Evolutionary conservation across 208 protist species (phyloP).

Genomic region (Leishmania tarentolae): DNA sequence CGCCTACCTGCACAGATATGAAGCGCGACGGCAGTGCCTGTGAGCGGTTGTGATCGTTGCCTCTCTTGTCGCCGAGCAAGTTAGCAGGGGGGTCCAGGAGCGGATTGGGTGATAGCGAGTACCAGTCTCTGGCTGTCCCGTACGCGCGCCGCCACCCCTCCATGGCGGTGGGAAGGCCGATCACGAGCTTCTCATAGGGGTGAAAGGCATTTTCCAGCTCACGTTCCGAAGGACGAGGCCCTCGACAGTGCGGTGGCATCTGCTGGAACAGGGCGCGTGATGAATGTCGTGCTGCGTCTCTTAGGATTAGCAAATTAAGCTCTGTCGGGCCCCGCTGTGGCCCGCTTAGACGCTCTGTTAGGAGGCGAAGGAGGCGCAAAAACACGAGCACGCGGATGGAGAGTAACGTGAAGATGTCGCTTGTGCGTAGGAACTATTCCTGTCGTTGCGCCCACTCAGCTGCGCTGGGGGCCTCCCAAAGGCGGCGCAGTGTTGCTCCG

Average conservation of each 20-base stretch:
- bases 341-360: neutral
- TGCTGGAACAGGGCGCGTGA: neutral
- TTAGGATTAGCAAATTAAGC: neutral
- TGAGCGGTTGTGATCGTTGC: neutral
- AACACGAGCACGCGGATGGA: neutral
- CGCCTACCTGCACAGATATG: neutral
- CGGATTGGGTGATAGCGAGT: constrained; percentile 18
- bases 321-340: neutral
- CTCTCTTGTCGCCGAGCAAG: neutral
- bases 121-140: constrained; percentile 16
- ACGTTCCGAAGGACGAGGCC: neutral
- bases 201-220: constrained; percentile 8
- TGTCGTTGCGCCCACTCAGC: neutral
- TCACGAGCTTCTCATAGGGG: constrained; percentile 33
- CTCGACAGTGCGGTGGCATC: neutral
- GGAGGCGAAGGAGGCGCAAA: neutral
- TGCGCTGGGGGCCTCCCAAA: neutral
- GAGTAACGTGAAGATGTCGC: neutral
- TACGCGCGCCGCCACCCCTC: constrained; percentile 14
- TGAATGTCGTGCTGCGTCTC: neutral
- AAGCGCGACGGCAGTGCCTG: neutral
- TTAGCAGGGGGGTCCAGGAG: neutral
- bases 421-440: too few species aligned
- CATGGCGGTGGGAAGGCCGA: constrained; percentile 33
- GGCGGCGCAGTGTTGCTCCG: neutral